Evolutionary conservation across 2,329 filamentous ascomycete genomes (phyloP).

Genomic region (Cordyceps sp.): DNA sequence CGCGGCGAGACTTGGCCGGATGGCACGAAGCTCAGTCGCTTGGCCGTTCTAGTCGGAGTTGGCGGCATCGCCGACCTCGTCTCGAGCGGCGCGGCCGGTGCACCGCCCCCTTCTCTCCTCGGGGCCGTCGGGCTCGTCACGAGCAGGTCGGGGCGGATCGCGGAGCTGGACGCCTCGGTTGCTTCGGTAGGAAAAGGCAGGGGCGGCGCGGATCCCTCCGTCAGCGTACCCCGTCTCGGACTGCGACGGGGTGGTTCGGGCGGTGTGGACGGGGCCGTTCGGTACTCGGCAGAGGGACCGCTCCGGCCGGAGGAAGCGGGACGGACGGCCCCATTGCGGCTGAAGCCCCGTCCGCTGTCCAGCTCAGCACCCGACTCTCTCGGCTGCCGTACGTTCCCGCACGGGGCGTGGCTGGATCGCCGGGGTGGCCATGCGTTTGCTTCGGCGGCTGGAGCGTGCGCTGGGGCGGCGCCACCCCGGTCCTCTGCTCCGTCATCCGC

Average conservation of each 20-base stretch:
- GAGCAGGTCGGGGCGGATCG: neutral
- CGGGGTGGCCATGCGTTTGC: too few species aligned
- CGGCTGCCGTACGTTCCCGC: too few species aligned
- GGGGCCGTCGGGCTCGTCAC: neutral
- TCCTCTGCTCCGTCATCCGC: too few species aligned
- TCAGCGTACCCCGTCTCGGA: slow-evolving; percentile 9
- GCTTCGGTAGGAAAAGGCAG: neutral
- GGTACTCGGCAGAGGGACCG: slow-evolving; percentile 2
- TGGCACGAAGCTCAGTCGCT: neutral
- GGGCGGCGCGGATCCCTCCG: neutral
- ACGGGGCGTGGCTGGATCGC: too few species aligned
- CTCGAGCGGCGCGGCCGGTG: neutral
- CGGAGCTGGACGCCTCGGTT: neutral
- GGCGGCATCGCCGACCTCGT: too few species aligned
- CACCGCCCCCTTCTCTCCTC: neutral
- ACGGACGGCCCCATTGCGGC: too few species aligned
- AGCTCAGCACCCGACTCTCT: too few species aligned
- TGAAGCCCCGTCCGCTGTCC: too few species aligned
- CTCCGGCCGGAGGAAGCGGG: too few species aligned
- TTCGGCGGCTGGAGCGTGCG: too few species aligned
- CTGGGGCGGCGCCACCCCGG: too few species aligned
- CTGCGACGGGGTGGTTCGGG: slow-evolving; percentile 13
- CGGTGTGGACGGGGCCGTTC: slow-evolving; percentile 6
- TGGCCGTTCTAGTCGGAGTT: neutral
- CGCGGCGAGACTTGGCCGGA: neutral